phyloP scores from a whole-genome alignment of 257 asterid genomes.

The Asclepias syriaca region DNA sequence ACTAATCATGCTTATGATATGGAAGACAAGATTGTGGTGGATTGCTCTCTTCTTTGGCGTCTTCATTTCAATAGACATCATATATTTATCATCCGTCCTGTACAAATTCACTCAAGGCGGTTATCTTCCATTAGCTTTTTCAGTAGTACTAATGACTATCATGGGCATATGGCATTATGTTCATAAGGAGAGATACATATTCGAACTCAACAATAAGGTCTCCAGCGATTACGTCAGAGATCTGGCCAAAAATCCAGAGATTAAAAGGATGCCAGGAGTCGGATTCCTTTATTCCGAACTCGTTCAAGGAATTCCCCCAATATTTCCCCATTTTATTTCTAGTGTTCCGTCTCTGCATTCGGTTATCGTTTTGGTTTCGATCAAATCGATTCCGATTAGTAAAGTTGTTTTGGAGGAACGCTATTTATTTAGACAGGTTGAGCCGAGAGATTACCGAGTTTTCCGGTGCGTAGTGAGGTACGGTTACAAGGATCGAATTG shows the following conservation, averaged over 20 bases:
- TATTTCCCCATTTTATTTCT: slow-evolving; percentile 54
- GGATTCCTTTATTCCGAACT: slow-evolving; percentile 60
- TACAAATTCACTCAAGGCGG: slow-evolving; percentile 69
- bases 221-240: slow-evolving; percentile 35
- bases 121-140: slow-evolving; percentile 50
- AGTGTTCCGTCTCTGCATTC: slow-evolving; percentile 58
- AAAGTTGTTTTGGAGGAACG: slow-evolving; percentile 49
- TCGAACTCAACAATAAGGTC: slow-evolving; percentile 59
- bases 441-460: slow-evolving; percentile 37
- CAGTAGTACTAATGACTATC: slow-evolving; percentile 36
- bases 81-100: slow-evolving; percentile 46
- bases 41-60: slow-evolving; percentile 34
- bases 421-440: slow-evolving; percentile 53
- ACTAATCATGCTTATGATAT: slow-evolving; percentile 53
- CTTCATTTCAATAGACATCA: slow-evolving; percentile 30
- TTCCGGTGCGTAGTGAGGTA: slow-evolving; percentile 63
- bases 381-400: slow-evolving; percentile 62
- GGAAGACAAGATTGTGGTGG: slow-evolving; percentile 59
- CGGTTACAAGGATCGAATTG: slow-evolving; percentile 57
- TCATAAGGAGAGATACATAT: slow-evolving; percentile 43
- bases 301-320: slow-evolving; percentile 74
- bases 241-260: slow-evolving; percentile 23
- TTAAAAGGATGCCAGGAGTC: slow-evolving; percentile 53
- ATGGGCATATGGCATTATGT: slow-evolving; percentile 71
- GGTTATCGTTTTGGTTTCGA: slow-evolving; percentile 55